These are phyloP conservation scores for Elsinoe arachidis DNA, from an alignment of 2,329 filamentous ascomycete genomes.

Conservation along the genomic window DNA sequence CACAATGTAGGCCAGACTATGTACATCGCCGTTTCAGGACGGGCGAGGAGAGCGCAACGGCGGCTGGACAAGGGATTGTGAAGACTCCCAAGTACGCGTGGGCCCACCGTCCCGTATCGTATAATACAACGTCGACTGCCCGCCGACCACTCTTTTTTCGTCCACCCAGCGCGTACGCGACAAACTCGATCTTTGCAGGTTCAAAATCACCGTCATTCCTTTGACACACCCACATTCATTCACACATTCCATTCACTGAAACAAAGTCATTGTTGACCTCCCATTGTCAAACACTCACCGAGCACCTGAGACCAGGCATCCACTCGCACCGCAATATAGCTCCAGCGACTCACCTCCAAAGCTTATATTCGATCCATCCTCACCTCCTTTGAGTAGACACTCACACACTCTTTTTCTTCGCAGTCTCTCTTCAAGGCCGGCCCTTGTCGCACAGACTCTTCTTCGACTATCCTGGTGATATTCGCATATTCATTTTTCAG, in stretches of 20 bases:
- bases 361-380: not conserved
- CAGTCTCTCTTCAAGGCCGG: slow-evolving; percentile 12
- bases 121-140: slow-evolving; percentile 7
- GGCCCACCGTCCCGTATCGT: not conserved
- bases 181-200: slow-evolving; percentile 11
- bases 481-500: slow-evolving; percentile 10
- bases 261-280: not conserved
- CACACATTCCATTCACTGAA: slow-evolving; percentile 11
- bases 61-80: slow-evolving; percentile 11
- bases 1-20: slow-evolving; percentile 8
- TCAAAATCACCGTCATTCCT: slow-evolving; percentile 13
- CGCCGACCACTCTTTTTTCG: slow-evolving; percentile 1
- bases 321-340: not conserved
- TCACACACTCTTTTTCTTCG: slow-evolving; percentile 8
- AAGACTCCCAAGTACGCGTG: not conserved
- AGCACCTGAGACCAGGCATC: slow-evolving; percentile 7
- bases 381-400: slow-evolving; percentile 1
- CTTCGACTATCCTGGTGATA: slow-evolving; percentile 12
- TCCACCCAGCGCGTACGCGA: slow-evolving; percentile 7
- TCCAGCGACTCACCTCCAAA: not conserved
- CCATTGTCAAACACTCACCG: slow-evolving; percentile 4
- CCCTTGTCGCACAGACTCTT: slow-evolving; percentile 4
- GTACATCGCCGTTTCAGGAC: slow-evolving; percentile 5
- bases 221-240: slow-evolving; percentile 12
- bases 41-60: not conserved